Evolutionary conservation across 257 asterid species (phyloP).

Genomic region (Solanum paucissectum): DNA sequence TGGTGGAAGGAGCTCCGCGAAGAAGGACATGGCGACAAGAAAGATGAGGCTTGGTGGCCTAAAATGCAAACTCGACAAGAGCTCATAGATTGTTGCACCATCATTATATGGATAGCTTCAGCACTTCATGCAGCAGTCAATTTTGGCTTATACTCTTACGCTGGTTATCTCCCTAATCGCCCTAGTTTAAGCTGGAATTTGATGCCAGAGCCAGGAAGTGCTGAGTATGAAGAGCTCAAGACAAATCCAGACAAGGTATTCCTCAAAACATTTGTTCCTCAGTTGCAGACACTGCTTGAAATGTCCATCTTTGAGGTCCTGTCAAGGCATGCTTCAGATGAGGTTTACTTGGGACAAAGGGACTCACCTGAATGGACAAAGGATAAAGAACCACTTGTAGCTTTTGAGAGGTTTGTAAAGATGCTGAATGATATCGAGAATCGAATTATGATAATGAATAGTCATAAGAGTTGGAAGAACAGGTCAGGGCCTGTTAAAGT

Average conservation of each 20-base stretch:
- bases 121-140: conserved; percentile 76
- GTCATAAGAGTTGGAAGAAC: conserved; percentile 29
- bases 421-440: conserved; percentile 39
- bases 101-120: conserved; percentile 61
- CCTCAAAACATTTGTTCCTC: conserved; percentile 50
- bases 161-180: conserved; percentile 55
- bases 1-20: conserved; percentile 80
- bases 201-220: conserved; percentile 48
- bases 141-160: conserved; percentile 63
- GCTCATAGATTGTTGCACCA: conserved; percentile 53
- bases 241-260: conserved; percentile 49
- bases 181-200: conserved; percentile 54
- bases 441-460: conserved; percentile 29
- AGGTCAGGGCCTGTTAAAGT: conserved; percentile 56
- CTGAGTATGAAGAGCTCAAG: conserved; percentile 51
- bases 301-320: conserved; percentile 48
- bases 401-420: conserved; percentile 42
- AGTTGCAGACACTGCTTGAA: conserved; percentile 40
- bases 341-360: conserved; percentile 58
- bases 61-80: conserved; percentile 47
- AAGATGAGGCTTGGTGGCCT: conserved; percentile 67
- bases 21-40: conserved; percentile 65
- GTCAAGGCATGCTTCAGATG: conserved; percentile 65
- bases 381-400: conserved; percentile 37
- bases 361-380: conserved; percentile 54